phyloP scores from a whole-genome alignment of 2,329 filamentous ascomycete species.

The Trichoderma sp. region DNA sequence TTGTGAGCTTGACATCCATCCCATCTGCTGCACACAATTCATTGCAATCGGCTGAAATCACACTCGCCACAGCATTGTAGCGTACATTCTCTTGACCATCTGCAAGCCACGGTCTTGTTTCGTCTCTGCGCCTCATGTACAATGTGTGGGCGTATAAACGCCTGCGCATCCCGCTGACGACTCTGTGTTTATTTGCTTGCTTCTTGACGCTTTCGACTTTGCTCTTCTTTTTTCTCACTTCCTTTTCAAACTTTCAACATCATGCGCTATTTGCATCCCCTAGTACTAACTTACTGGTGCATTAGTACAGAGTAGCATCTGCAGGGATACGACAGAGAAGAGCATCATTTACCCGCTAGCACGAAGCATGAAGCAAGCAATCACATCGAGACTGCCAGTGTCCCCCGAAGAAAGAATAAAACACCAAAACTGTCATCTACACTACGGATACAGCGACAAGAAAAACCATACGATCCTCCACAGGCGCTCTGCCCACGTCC shows the following conservation, averaged over 20 bases:
- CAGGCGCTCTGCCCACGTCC: background rate
- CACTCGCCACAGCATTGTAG: background rate
- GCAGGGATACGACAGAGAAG: background rate
- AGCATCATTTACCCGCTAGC: background rate
- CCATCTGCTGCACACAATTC: background rate
- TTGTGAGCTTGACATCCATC: background rate
- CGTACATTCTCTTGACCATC: background rate
- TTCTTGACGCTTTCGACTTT: background rate
- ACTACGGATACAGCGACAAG: background rate
- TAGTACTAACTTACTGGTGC: background rate
- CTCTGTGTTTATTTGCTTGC: background rate
- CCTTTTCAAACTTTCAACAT: background rate
- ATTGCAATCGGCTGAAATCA: background rate
- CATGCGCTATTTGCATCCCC: background rate
- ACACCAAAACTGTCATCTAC: background rate
- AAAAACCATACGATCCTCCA: conserved; percentile 9
- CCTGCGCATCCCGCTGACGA: background rate
- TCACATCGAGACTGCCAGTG: background rate
- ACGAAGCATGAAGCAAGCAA: background rate
- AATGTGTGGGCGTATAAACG: background rate
- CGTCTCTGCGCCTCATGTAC: background rate
- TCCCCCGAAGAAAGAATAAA: background rate
- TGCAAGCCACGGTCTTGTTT: conserved; percentile 3
- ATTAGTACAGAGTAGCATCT: background rate
- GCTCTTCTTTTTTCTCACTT: background rate